Conservation (phyloP, 106 monocot species). For the Posidonia australis region DNA sequence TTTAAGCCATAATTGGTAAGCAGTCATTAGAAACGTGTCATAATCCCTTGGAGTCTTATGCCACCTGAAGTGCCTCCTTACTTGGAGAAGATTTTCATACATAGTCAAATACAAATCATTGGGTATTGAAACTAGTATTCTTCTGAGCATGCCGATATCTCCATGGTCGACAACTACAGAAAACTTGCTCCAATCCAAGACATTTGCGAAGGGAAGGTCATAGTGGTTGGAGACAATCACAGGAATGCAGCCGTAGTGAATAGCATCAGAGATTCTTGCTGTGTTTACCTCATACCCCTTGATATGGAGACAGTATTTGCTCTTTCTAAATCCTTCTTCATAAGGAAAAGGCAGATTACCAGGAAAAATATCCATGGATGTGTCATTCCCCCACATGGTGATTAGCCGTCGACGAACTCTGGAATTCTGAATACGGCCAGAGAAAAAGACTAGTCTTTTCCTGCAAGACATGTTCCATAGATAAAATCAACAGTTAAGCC, state of each 20-base stretch:
- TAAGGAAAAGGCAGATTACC: slow-evolving; percentile 9
- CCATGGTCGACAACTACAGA: slow-evolving; percentile 10
- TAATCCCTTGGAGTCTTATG: slow-evolving; percentile 8
- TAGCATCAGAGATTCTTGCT: slow-evolving; percentile 15
- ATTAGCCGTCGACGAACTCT: slow-evolving; percentile 4
- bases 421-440: slow-evolving; percentile 13
- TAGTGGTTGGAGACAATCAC: slow-evolving; percentile 15
- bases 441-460: slow-evolving; percentile 16
- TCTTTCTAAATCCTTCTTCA: slow-evolving; percentile 8
- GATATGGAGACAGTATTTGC: slow-evolving; percentile 17
- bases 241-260: slow-evolving; percentile 12
- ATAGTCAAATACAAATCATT: not conserved
- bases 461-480: slow-evolving; percentile 4
- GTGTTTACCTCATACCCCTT: slow-evolving; percentile 23
- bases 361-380: slow-evolving; percentile 11
- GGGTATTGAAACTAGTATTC: slow-evolving; percentile 2
- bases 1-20: slow-evolving; percentile 11
- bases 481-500: too few species aligned
- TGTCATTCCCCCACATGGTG: slow-evolving; percentile 6
- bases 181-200: slow-evolving; percentile 15
- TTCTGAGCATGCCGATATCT: slow-evolving; percentile 10
- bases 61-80: slow-evolving; percentile 19
- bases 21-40: slow-evolving; percentile 16
- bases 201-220: slow-evolving; percentile 12
- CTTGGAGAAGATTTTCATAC: slow-evolving; percentile 9